These are phyloP conservation scores for Gloeopeniophorella convolvens DNA, from an alignment of 768 basidiomycete genomes.

Conservation along the genomic window DNA sequence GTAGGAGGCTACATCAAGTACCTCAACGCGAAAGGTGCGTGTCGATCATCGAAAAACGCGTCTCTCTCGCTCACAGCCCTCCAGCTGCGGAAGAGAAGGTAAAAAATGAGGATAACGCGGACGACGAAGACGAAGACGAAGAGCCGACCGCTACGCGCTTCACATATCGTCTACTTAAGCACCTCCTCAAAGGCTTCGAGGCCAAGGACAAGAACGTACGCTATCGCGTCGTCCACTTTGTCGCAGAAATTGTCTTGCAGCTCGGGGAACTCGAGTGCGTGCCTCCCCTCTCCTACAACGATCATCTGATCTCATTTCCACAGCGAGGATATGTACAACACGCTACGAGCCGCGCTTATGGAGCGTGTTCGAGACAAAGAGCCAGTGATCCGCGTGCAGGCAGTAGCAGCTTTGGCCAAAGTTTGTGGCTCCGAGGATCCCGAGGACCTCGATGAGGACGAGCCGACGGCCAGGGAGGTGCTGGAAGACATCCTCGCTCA, in stretches of 20 bases:
- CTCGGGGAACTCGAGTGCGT: constrained; percentile 84
- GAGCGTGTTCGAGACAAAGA: constrained; percentile 81
- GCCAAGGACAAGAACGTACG: constrained; percentile 87
- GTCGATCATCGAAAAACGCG: background rate
- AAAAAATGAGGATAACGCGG: constrained; percentile 30
- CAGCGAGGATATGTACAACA: constrained; percentile 71
- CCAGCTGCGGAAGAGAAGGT: constrained; percentile 30
- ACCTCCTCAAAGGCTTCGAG: constrained; percentile 67
- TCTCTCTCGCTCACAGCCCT: background rate
- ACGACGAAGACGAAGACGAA: constrained; percentile 39
- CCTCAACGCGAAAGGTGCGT: constrained; percentile 68
- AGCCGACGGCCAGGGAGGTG: constrained; percentile 49
- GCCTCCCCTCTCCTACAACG: background rate
- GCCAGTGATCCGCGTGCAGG: constrained; percentile 65
- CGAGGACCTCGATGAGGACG: constrained; percentile 44
- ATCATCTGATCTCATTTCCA: background rate
- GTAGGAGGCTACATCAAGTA: constrained; percentile 71
- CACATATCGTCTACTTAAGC: constrained; percentile 39
- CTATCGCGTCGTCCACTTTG: constrained; percentile 70
- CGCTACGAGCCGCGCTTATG: constrained; percentile 56
- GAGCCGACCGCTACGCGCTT: constrained; percentile 46
- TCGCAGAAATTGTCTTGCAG: constrained; percentile 72
- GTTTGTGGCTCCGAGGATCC: constrained; percentile 66
- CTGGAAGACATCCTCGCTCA: constrained; percentile 60
- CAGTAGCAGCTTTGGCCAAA: constrained; percentile 71